These are phyloP conservation scores for Aquilaria sinensis DNA, from an alignment of 345 rosid species.

Conservation along the genomic window DNA sequence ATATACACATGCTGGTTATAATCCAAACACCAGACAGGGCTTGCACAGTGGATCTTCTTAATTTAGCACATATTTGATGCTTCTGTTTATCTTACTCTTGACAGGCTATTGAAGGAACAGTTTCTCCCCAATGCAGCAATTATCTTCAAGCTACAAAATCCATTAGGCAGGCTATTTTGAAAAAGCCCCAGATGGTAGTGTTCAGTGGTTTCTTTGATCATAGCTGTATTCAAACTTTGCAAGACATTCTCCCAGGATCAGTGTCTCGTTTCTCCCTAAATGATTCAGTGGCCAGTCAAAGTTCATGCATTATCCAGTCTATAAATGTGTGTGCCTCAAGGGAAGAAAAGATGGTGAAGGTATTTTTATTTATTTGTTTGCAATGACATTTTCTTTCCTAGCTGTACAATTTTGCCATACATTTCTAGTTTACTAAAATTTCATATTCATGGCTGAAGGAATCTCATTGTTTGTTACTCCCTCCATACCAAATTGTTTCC, in stretches of 20 bases:
- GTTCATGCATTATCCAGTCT: slow-evolving; percentile 44
- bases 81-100: slow-evolving; percentile 12
- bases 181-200: slow-evolving; percentile 43
- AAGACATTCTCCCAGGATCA: slow-evolving; percentile 35
- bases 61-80: neutral
- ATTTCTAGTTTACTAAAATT: too few species aligned
- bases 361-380: slow-evolving; percentile 11
- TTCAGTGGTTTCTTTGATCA: slow-evolving; percentile 33
- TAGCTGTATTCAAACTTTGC: slow-evolving; percentile 25
- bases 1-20: too few species aligned
- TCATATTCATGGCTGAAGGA: too few species aligned
- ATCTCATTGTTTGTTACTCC: too few species aligned
- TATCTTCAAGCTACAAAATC: slow-evolving; percentile 40
- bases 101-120: slow-evolving; percentile 73
- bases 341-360: slow-evolving; percentile 44
- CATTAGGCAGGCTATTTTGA: slow-evolving; percentile 51
- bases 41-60: neutral
- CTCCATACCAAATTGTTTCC: too few species aligned
- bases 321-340: slow-evolving; percentile 35
- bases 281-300: slow-evolving; percentile 42
- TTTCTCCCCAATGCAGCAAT: slow-evolving; percentile 29
- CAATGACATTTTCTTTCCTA: neutral
- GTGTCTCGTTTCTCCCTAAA: slow-evolving; percentile 35
- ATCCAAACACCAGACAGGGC: neutral
- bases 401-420: too few species aligned